Evolutionary conservation across 1,284 basidiomycete species (phyloP), one percentile per base, ranked within the genome.

Genomic region (Neonothopanus nambi): DNA sequence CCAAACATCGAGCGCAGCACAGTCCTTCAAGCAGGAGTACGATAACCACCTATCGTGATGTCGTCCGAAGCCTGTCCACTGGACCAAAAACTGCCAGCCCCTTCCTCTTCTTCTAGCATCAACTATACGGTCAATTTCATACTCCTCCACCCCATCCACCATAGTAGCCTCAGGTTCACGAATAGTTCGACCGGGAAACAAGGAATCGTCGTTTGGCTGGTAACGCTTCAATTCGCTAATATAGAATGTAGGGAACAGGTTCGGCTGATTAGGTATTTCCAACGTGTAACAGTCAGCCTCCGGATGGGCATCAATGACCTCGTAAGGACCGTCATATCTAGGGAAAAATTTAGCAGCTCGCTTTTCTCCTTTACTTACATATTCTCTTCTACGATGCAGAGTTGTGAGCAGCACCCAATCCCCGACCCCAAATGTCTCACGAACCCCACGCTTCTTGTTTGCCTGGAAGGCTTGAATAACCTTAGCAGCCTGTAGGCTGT

Each of bases 261-360:
- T 60, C 3, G 61, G 57, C 0, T 58, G 46, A 5, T 61, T 61
- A 0, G 68, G 67, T 0, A 71, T 41, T 2, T 62, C 49, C 0
- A 70, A 55, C 0, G 58, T 64, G 44, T 65, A 66, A 5, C 44
- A 60, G 2, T 62, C 71, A 7, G 48, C 52, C 9, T 59, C 43
- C 3, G 44, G 44, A 17, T 28, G 36, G 8, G 63, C 55, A 0
- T 48, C 21, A 0, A 61, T 36, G 0, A 75, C 48, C 1, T 30
- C 46, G 40, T 70, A 75, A 0, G 69, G 72, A 0, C 72, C 67
- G 33, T 74, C 70, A 38, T 57, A 68, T n/a, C n/a, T n/a, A n/a
- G n/a, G n/a, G n/a, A n/a, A n/a, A n/a, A n/a, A n/a, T n/a, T n/a
- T n/a, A n/a, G 69, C 68, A 0, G 67, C 64, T 1, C 61, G 59